phyloP scores from a whole-genome alignment of 164 flowering plant species.

The Sedum album region DNA sequence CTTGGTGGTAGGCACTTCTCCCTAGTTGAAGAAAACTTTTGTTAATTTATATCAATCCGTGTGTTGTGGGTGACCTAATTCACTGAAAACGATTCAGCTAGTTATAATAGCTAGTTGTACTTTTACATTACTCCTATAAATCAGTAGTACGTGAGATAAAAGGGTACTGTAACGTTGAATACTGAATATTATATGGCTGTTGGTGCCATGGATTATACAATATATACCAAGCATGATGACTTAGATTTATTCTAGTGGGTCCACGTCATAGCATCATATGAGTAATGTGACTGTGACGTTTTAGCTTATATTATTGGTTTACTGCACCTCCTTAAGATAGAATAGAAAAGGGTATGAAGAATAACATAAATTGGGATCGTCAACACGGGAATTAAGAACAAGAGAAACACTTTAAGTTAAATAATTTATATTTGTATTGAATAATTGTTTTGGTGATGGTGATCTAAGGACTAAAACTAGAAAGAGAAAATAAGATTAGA shows the following conservation, averaged over 20 bases:
- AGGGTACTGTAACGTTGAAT: neutral
- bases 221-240: neutral
- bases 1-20: neutral
- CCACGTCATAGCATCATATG: neutral
- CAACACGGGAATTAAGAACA: neutral
- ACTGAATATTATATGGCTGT: neutral
- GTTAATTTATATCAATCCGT: neutral
- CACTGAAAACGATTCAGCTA: neutral
- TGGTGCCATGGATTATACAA: neutral
- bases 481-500: neutral
- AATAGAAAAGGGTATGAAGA: neutral
- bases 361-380: slow-evolving; percentile 2
- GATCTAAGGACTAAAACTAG: neutral
- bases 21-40: neutral
- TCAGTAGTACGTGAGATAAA: neutral
- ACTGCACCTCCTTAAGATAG: neutral
- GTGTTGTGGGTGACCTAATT: neutral
- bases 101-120: too few relatives aligned
- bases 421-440: neutral
- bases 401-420: neutral
- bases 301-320: neutral
- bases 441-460: neutral
- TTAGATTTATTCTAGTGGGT: neutral
- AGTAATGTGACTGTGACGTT: neutral
- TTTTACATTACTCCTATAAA: too few relatives aligned